These are phyloP conservation scores for Rhododendron vialii DNA, from an alignment of 148 eudicot genomes.

Conservation along the genomic window DNA sequence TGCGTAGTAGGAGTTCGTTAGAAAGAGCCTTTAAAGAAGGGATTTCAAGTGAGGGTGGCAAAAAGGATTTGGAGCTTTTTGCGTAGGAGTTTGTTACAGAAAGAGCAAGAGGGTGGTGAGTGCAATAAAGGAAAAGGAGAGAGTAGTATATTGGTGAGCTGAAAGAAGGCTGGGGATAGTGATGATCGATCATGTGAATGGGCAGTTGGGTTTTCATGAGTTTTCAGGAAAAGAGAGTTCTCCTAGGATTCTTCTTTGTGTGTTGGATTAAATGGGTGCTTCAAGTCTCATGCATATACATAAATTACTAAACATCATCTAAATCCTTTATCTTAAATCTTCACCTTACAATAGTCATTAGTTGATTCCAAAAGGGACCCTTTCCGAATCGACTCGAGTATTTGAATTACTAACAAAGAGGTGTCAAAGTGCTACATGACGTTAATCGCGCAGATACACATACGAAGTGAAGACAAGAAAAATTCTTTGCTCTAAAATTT, in stretches of 20 bases:
- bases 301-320: neutral
- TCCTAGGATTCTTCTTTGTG: neutral
- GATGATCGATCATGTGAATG: slow-evolving; percentile 6
- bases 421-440: too few species aligned
- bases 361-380: neutral
- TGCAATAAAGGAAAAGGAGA: slow-evolving; percentile 28
- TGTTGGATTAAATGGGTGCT: neutral
- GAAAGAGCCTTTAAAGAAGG: neutral
- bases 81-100: slow-evolving; percentile 5
- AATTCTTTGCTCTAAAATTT: neutral
- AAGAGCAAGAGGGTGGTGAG: slow-evolving; percentile 40
- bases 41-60: neutral
- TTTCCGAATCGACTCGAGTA: too few species aligned
- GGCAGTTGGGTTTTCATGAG: neutral
- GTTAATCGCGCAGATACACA: neutral
- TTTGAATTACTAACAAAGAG: too few species aligned
- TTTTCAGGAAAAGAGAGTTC: neutral
- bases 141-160: neutral
- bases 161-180: neutral
- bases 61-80: neutral
- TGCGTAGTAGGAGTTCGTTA: neutral
- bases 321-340: too few species aligned
- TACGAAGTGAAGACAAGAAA: neutral
- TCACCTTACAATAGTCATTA: neutral
- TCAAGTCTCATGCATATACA: neutral